Conservation (phyloP, 768 basidiomycete genomes). For the Dentipellis sp. region DNA sequence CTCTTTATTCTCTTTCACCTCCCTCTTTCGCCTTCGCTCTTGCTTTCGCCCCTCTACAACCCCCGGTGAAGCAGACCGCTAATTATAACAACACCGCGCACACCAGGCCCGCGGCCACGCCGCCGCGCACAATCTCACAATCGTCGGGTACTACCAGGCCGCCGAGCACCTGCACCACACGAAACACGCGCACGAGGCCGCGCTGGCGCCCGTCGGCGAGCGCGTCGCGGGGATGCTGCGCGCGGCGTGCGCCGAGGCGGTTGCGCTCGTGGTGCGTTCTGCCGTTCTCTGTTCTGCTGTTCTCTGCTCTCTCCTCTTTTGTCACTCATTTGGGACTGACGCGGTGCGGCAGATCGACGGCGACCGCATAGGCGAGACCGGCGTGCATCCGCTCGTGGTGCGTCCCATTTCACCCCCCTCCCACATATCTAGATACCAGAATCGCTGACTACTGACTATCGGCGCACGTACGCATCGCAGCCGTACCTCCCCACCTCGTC, state of each 20-base stretch:
- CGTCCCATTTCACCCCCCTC: not conserved
- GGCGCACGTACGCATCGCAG: too few species aligned
- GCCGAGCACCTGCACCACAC: slow-evolving; percentile 32
- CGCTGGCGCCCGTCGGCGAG: slow-evolving; percentile 59
- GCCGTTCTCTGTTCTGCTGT: too few species aligned
- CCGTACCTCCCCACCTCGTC: too few species aligned
- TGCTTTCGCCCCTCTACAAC: too few species aligned
- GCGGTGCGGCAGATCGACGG: not conserved
- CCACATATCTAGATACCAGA: too few species aligned
- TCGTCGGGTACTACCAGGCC: slow-evolving; percentile 75
- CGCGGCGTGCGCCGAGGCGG: slow-evolving; percentile 43
- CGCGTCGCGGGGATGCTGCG: slow-evolving; percentile 48
- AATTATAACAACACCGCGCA: too few species aligned
- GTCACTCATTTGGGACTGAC: too few species aligned
- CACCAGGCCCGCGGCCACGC: slow-evolving; percentile 53
- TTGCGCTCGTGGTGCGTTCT: slow-evolving; percentile 58
- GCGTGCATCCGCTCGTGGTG: slow-evolving; percentile 6
- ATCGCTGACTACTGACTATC: too few species aligned
- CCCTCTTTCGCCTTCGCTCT: not conserved
- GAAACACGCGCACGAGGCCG: slow-evolving; percentile 37
- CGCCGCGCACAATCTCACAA: slow-evolving; percentile 35
- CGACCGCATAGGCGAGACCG: not conserved
- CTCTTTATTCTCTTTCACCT: not conserved
- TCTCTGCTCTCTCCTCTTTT: too few species aligned
- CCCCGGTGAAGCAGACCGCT: too few species aligned